These are phyloP conservation scores for Coemansia sp. DNA, from an alignment of 192 early-diverging fungal genomes.

Conservation along the genomic window DNA sequence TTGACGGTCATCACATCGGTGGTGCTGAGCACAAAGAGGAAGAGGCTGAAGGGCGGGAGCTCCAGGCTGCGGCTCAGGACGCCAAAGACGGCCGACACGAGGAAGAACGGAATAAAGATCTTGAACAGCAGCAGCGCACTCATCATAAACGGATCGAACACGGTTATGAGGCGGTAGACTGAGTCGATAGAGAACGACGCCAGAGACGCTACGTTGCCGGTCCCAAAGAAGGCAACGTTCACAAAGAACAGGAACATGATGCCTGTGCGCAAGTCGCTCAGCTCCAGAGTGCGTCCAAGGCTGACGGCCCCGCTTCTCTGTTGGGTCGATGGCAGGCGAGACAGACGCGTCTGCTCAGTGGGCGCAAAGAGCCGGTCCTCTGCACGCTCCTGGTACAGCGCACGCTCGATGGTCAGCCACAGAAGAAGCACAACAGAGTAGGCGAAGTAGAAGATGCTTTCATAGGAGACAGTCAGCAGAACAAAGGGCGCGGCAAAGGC, in stretches of 20 bases:
- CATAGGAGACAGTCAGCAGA: slow-evolving; percentile 87
- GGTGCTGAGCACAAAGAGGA: slow-evolving; percentile 80
- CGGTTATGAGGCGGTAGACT: slow-evolving; percentile 87
- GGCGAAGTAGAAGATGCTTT: slow-evolving; percentile 83
- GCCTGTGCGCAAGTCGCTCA: slow-evolving; percentile 61
- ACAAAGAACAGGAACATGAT: slow-evolving; percentile 87
- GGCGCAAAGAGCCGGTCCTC: slow-evolving; percentile 42
- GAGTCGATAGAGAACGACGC: slow-evolving; percentile 81
- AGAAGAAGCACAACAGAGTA: slow-evolving; percentile 69
- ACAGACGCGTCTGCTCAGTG: slow-evolving; percentile 31
- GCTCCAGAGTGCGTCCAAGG: slow-evolving; percentile 44
- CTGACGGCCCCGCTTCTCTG: slow-evolving; percentile 9
- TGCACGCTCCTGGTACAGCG: slow-evolving; percentile 46
- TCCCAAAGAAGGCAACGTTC: slow-evolving; percentile 95
- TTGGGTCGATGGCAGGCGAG: slow-evolving; percentile 19
- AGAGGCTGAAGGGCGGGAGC: slow-evolving; percentile 83
- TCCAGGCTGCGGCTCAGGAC: slow-evolving; percentile 73
- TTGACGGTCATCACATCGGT: slow-evolving; percentile 94
- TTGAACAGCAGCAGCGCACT: slow-evolving; percentile 79
- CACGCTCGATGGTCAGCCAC: slow-evolving; percentile 78
- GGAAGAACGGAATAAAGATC: slow-evolving; percentile 92
- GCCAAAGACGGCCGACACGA: slow-evolving; percentile 79
- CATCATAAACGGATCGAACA: slow-evolving; percentile 93
- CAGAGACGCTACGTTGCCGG: slow-evolving; percentile 89
- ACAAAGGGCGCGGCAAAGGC: slow-evolving; percentile 86